Percentiles rank a stretch among this genome's conserved stretches.
Conservation (phyloP, 306 rosid genomes). For the Vigna nakashimae region DNA sequence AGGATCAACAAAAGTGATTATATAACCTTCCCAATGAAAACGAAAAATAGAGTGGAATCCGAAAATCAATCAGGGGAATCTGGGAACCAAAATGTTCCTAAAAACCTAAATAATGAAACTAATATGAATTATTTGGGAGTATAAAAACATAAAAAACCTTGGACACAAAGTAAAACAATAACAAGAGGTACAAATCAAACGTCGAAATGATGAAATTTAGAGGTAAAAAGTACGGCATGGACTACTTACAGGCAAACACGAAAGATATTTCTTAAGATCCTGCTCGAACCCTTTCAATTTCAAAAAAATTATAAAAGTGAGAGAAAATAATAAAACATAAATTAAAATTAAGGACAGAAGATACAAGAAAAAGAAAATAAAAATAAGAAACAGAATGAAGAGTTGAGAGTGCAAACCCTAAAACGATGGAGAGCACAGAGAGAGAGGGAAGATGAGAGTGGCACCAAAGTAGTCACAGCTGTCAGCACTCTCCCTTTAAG, state of each 20-base stretch:
- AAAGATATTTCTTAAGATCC: neutral
- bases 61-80: slow-evolving; percentile 2
- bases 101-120: neutral
- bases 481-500: slow-evolving; percentile 1
- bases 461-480: slow-evolving; percentile 32
- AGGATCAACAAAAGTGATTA: neutral
- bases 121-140: neutral
- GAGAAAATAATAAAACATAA: neutral
- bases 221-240: neutral
- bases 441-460: slow-evolving; percentile 30
- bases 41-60: neutral
- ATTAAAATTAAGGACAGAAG: neutral
- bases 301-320: neutral
- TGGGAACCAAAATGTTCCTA: neutral
- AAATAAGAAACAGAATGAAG: neutral
- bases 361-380: neutral
- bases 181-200: neutral
- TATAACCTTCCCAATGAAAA: neutral
- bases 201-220: neutral
- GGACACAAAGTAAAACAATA: slow-evolving; percentile 1
- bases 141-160: neutral
- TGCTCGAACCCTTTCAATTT: neutral
- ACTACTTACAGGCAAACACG: neutral
- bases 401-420: slow-evolving; percentile 35
- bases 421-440: neutral